Base-by-base conservation (phyloP, 2,329 filamentous ascomycete species). In the Exserohilum rostratum region DNA sequence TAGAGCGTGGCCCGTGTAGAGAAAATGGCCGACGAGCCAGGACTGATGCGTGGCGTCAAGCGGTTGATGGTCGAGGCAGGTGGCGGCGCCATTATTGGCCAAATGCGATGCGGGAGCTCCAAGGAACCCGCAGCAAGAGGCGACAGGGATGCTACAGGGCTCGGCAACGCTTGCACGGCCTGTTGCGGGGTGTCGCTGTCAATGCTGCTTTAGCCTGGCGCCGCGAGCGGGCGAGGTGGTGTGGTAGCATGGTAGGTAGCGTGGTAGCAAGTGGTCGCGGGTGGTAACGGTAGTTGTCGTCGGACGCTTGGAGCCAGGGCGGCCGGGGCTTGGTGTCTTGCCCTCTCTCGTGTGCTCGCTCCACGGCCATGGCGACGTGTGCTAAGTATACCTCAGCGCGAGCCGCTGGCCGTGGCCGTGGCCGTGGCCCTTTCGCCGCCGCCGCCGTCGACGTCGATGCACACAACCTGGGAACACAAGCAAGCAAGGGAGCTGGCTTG, bases 11-110 rank as follows among this genome's bases (percentile, higher is more conserved):
- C 53, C 61, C 57, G 68, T 68, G 71, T 67, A 72, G 71, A 50
- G 22, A 71, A 75, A 74, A 74, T 62, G 70, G 73, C 72, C 73
- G 72, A 74, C 69, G 61, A 72, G 64, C 73, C 71, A 69, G 69
- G 71, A 57, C 64, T 72, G 61, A 66, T 70, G 66, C 67, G 70
- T 74, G 71, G 71, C 71, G 72, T 72, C 57, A 61, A 69, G 66
- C 64, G 65, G 71, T 67, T 62, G 65, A 67, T 62, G 58, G 65
- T 70, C 62, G 64, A 72, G 62, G 60, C 66, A 65, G 67, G 69
- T 65, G 64, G 62, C 61, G 64, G 61, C 60, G 62, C 65, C 64
- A 68, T 70, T 68, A 73, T 72, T 76, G 73, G 73, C 62, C 56
- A 68, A 67, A 67, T 63, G 63, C 65, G 50, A 68, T 65, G 65